phyloP scores from a whole-genome alignment of 176 grass and related monocot species.

The Ensete glaucum region DNA sequence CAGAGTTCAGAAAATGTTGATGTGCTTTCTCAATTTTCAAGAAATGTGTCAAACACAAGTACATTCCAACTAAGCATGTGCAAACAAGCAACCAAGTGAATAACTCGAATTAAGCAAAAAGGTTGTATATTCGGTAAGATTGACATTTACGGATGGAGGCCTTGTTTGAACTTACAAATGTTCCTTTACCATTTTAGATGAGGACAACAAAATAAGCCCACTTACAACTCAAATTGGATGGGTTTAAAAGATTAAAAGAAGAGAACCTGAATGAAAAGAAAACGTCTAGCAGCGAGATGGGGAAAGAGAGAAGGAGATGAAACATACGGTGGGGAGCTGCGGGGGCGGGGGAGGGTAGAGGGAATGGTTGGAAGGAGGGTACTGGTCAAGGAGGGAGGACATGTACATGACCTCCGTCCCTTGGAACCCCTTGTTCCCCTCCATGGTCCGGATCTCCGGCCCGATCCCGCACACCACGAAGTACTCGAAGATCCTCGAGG shows the following conservation, averaged over 20 bases:
- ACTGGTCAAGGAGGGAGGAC: slow-evolving; percentile 82
- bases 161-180: no score
- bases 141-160: no score
- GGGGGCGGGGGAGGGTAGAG: slow-evolving; percentile 85
- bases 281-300: background rate
- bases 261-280: background rate
- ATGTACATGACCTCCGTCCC: slow-evolving; percentile 72
- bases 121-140: no score
- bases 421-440: slow-evolving; percentile 73
- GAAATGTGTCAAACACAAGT: background rate
- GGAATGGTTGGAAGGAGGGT: slow-evolving; percentile 60
- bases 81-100: no score
- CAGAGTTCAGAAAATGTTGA: background rate
- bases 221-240: background rate
- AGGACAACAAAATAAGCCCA: no score
- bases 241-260: background rate
- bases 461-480: slow-evolving; percentile 98
- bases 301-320: background rate
- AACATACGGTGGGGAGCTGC: slow-evolving; percentile 81
- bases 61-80: background rate
- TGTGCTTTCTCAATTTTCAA: background rate
- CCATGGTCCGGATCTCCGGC: slow-evolving; percentile 77
- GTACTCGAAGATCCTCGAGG: slow-evolving; percentile 72
- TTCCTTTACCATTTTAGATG: no score
- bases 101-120: no score